Evolutionary conservation across 805 yeast species (phyloP).

Genomic region (Saturnispora besseyi): DNA sequence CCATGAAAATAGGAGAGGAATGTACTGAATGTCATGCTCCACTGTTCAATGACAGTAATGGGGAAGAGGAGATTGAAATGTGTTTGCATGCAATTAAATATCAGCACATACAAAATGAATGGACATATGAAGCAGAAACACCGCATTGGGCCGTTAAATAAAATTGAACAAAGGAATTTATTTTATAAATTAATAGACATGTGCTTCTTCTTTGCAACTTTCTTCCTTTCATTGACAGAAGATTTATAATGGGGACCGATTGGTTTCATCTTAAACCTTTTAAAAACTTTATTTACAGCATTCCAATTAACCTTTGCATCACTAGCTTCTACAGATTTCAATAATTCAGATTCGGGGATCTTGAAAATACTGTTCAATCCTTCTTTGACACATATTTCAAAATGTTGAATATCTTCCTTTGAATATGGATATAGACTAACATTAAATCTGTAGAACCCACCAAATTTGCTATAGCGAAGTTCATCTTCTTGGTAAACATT

Average conservation of each 20-base stretch:
- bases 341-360: conserved; percentile 4
- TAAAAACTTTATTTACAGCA: conserved; percentile 9
- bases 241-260: not conserved
- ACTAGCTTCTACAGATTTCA: conserved; percentile 6
- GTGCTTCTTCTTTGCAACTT: not conserved
- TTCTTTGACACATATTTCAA: conserved; percentile 10
- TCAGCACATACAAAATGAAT: conserved; percentile 20
- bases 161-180: no score
- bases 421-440: conserved; percentile 12
- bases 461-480: conserved; percentile 8
- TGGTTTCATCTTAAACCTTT: conserved; percentile 2
- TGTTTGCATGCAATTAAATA: conserved; percentile 43
- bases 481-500: conserved; percentile 11
- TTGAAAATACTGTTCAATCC: conserved; percentile 16
- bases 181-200: no score
- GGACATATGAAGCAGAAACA: conserved; percentile 33
- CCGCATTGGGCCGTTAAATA: conserved; percentile 40
- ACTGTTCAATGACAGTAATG: conserved; percentile 26
- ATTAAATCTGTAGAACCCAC: conserved; percentile 22
- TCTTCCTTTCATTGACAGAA: not conserved
- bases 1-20: conserved; percentile 6
- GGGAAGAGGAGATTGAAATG: conserved; percentile 27
- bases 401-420: conserved; percentile 10
- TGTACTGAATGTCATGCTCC: conserved; percentile 31
- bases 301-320: conserved; percentile 17